Evolutionary conservation across 345 rosid genomes (phyloP).

Genomic region (Arabis hirsuta): DNA sequence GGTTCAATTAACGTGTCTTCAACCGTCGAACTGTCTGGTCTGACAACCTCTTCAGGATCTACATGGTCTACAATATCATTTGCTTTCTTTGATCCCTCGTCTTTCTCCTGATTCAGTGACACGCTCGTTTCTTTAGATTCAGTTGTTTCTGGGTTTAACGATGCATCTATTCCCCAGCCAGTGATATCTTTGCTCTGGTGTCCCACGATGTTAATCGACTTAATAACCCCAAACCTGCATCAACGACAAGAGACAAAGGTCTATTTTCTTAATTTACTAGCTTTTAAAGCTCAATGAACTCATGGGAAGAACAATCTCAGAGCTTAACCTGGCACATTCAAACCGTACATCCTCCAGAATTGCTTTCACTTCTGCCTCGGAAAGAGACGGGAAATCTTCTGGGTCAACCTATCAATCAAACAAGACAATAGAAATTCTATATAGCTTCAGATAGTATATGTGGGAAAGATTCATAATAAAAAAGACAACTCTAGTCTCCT

Average conservation of each 20-base stretch:
- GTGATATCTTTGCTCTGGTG: conserved; percentile 32
- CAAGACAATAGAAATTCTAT: conserved; percentile 9
- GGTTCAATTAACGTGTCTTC: conserved; percentile 46
- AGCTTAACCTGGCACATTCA: conserved; percentile 80
- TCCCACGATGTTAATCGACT: conserved; percentile 70
- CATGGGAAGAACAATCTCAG: conserved; percentile 37
- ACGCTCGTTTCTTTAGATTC: conserved; percentile 34
- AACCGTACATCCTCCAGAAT: conserved; percentile 80
- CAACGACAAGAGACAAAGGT: conserved; percentile 20
- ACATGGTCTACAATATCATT: conserved; percentile 34
- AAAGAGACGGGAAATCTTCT: conserved; percentile 53
- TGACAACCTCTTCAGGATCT: conserved; percentile 29
- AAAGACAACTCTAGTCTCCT: conserved; percentile 13
- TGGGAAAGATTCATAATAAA: conserved; percentile 14
- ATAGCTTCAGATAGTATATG: background rate
- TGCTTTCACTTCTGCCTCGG: conserved; percentile 70
- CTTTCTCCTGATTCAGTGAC: conserved; percentile 29
- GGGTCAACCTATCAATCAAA: conserved; percentile 60
- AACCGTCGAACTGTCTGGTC: conserved; percentile 36
- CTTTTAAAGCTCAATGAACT: conserved; percentile 21
- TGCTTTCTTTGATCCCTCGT: conserved; percentile 26
- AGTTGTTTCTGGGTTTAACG: conserved; percentile 29
- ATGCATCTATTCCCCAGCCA: conserved; percentile 34
- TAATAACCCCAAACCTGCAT: conserved; percentile 91
- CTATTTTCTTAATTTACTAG: conserved; percentile 30